Evolutionary conservation across 2,329 filamentous ascomycete genomes (phyloP).

Genomic region (Penicillium frequentans): DNA sequence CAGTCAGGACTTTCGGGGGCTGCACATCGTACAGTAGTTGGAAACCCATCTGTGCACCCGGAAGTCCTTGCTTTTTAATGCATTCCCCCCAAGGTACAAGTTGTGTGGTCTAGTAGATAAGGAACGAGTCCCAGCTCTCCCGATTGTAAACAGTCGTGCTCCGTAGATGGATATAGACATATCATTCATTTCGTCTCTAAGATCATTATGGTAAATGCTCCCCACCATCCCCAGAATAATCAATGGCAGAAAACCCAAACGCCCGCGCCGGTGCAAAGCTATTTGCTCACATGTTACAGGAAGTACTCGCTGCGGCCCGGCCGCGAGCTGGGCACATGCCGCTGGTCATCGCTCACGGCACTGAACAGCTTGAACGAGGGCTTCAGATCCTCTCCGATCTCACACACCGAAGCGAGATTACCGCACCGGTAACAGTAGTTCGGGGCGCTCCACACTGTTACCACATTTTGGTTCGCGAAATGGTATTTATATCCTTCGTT

Average conservation of each 20-base stretch:
- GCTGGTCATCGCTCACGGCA: slow-evolving; percentile 48
- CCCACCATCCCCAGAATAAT: slow-evolving; percentile 19
- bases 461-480: slow-evolving; percentile 90
- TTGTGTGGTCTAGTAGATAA: neutral
- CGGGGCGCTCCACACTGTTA: slow-evolving; percentile 75
- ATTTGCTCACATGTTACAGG: slow-evolving; percentile 36
- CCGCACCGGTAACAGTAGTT: slow-evolving; percentile 98
- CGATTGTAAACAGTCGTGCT: neutral
- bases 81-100: neutral
- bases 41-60: no score
- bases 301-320: slow-evolving; percentile 52
- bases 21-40: no score
- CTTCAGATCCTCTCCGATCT: slow-evolving; percentile 78
- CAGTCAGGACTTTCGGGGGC: no score
- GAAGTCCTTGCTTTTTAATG: no score
- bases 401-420: slow-evolving; percentile 88
- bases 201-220: slow-evolving; percentile 37
- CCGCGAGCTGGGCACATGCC: slow-evolving; percentile 45
- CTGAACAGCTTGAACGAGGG: slow-evolving; percentile 73
- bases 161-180: slow-evolving; percentile 18
- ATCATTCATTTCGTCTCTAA: slow-evolving; percentile 32
- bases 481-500: slow-evolving; percentile 88
- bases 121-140: neutral
- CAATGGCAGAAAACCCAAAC: slow-evolving; percentile 23
- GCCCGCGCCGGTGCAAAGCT: slow-evolving; percentile 36